Base-by-base conservation (phyloP, 2,329 filamentous ascomycete genomes). In the Penicillium sp. region DNA sequence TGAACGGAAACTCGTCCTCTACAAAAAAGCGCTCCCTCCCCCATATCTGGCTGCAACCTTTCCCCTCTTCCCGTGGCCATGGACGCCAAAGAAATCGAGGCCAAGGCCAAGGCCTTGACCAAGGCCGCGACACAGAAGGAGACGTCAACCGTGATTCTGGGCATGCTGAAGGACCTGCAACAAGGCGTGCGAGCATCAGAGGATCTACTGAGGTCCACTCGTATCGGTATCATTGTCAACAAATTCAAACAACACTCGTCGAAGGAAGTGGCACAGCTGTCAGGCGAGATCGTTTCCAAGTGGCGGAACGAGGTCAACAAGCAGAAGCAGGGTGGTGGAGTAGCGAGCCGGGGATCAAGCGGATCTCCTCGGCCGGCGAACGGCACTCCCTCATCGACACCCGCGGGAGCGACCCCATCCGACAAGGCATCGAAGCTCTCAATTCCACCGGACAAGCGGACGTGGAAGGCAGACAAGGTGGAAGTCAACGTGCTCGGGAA, bases 181-280 rank as follows among this genome's bases (percentile, higher is more conserved):
- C 86, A 86, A 65, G 88, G 89, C 56, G 86, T 92, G 31, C 82
- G 83, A 42, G 89, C 92, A 9, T 94, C 89, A 2, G 94, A 99
- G 74, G 90, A 96, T 62, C 82, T 96, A 63, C 79, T 99, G 60
- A 86, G 92, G 67, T 88, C 88, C 38, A 97, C 92, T n/a, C 89
- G 88, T 63, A 92, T 95, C 46, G 94, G 94, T 63, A 87, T 96
- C 60, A 85, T 88, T 45, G 89, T 97, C 57, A 92, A 92, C 71
- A 92, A 91, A 70, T 83, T 88, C 54, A 91, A 95, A 71, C 73
- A 85, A 51, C 88, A 95, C 78, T 91, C 89, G 71, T 85, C 92
- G 39, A 76, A 79, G 2, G 77, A 79, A 43, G 87, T 97, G 62
- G 85, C 87, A 42, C 82, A 84, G 46, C 79, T 89, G 39, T 91